A percentile compares a stretch with the other conserved stretches of the same genome.
Conservation (phyloP, 257 asterid genomes). For the Penstemon davidsonii region DNA sequence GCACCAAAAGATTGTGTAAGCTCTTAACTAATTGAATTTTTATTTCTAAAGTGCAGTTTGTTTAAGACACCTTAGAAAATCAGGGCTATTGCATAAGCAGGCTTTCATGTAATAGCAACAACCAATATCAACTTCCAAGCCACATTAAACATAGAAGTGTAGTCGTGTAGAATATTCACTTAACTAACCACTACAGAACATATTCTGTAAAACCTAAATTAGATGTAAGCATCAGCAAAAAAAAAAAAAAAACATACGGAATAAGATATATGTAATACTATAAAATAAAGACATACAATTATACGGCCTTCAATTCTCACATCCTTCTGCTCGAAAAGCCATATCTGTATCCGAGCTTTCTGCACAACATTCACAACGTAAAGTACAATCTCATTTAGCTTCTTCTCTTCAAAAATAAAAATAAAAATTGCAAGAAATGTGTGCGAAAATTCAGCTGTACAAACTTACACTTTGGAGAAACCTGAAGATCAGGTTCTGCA, state of each 20-base stretch:
- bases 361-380: slow-evolving; percentile 25
- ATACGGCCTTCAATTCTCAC: slow-evolving; percentile 63
- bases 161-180: too few relatives aligned
- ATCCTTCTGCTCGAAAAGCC: slow-evolving; percentile 73
- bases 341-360: slow-evolving; percentile 61
- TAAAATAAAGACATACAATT: slow-evolving; percentile 34
- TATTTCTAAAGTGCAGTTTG: too few relatives aligned
- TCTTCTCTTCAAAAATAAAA: background rate
- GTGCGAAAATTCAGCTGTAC: background rate
- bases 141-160: too few relatives aligned
- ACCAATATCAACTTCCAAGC: too few relatives aligned
- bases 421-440: background rate
- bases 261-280: background rate
- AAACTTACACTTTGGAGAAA: slow-evolving; percentile 64
- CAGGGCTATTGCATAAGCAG: too few relatives aligned
- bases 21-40: too few relatives aligned
- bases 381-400: background rate
- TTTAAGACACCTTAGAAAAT: too few relatives aligned
- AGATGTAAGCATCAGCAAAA: background rate
- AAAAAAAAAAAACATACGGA: background rate
- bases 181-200: too few relatives aligned
- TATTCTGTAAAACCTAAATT: background rate
- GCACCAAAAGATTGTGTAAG: too few relatives aligned
- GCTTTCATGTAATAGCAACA: too few relatives aligned
- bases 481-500: slow-evolving; percentile 67